phyloP scores from a whole-genome alignment of 2,329 filamentous ascomycete genomes.

The Trichoderma oligosporum region DNA sequence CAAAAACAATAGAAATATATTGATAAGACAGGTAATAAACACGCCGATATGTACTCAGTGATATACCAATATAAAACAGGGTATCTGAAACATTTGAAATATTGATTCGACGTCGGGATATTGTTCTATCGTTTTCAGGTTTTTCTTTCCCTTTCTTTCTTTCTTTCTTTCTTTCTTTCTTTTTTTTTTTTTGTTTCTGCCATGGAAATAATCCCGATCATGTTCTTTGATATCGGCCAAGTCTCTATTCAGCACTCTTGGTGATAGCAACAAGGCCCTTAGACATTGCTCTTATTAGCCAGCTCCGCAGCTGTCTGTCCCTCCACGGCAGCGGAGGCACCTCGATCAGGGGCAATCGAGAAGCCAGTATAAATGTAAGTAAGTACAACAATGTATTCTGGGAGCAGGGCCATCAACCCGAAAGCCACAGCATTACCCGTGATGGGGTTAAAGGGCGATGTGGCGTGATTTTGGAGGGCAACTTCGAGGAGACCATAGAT shows the following conservation, averaged over 20 bases:
- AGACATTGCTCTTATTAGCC: conserved; percentile 14
- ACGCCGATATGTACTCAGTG: not conserved
- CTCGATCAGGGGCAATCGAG: conserved; percentile 19
- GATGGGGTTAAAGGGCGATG: conserved; percentile 23
- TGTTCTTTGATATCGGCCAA: not conserved
- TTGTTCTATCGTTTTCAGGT: not conserved
- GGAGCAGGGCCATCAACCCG: conserved; percentile 21
- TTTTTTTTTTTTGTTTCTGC: too few species aligned
- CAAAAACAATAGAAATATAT: not conserved
- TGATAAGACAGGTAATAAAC: not conserved
- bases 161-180: too few species aligned
- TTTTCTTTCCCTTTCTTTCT: not conserved
- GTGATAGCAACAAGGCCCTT: not conserved
- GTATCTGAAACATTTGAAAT: not conserved
- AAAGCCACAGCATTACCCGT: conserved; percentile 20
- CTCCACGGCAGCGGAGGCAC: not conserved
- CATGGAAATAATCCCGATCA: too few species aligned
- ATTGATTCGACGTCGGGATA: not conserved
- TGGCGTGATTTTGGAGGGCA: not conserved
- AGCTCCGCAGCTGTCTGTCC: not conserved
- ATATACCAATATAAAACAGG: not conserved
- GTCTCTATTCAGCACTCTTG: too few species aligned
- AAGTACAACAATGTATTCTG: conserved; percentile 22
- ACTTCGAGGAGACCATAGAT: conserved; percentile 26
- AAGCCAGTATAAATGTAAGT: conserved; percentile 21